These are phyloP conservation scores for Microascus cirrosus DNA, from an alignment of 2,329 filamentous ascomycete species.

Conservation along the genomic window DNA sequence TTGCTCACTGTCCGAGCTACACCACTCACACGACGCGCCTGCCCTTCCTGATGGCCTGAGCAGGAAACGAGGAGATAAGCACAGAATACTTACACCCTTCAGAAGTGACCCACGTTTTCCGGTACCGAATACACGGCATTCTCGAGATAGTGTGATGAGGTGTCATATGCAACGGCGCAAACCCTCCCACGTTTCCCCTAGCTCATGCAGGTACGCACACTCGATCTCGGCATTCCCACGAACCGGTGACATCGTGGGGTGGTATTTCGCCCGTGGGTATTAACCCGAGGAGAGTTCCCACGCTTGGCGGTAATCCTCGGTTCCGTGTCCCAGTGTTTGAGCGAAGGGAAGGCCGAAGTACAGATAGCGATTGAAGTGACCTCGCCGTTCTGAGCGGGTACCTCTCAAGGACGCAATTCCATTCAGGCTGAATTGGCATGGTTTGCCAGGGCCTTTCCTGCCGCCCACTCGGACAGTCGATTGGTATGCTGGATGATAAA, in stretches of 20 bases:
- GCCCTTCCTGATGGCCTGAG: too few species aligned
- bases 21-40: too few species aligned
- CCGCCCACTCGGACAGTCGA: background rate
- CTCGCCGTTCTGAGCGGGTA: background rate
- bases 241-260: background rate
- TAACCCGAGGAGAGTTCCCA: background rate
- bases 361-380: background rate
- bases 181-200: background rate
- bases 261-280: background rate
- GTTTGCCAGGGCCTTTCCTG: background rate
- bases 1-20: too few species aligned
- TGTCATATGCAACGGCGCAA: background rate
- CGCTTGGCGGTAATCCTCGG: background rate
- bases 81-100: too few species aligned
- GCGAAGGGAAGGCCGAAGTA: background rate
- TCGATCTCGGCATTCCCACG: background rate
- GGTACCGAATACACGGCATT: background rate
- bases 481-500: background rate
- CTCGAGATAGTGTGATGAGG: background rate
- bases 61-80: too few species aligned
- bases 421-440: slow-evolving; percentile 3
- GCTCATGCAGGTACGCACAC: background rate
- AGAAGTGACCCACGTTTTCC: background rate
- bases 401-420: background rate
- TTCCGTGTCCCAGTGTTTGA: background rate